Evolutionary conservation across 2,329 filamentous ascomycete genomes (phyloP).

Genomic region (Ascochyta pisi): DNA sequence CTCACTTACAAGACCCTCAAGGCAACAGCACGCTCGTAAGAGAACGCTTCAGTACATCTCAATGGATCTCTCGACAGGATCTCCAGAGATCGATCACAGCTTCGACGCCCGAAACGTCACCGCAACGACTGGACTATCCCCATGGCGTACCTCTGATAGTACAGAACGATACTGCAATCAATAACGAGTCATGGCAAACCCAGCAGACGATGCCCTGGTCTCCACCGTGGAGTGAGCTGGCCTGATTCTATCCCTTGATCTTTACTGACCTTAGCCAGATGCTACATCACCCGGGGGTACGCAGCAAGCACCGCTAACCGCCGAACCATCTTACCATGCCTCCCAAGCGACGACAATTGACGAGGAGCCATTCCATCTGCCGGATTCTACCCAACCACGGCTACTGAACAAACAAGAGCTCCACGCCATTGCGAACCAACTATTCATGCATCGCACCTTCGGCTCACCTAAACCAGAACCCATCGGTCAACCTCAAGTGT

Average conservation of each 20-base stretch:
- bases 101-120: background rate
- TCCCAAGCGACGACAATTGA: conserved; percentile 18
- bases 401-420: conserved; percentile 10
- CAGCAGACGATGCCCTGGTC: conserved; percentile 6
- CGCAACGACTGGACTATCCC: background rate
- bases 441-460: conserved; percentile 18
- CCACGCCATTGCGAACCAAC: conserved; percentile 19
- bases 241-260: background rate
- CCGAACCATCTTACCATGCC: background rate
- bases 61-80: background rate
- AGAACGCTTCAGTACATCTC: background rate
- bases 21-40: background rate
- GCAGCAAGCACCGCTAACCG: background rate
- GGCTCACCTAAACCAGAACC: conserved; percentile 45
- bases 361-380: background rate
- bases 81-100: background rate
- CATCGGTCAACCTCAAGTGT: conserved; percentile 57
- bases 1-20: background rate
- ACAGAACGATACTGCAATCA: background rate
- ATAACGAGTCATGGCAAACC: conserved; percentile 5
- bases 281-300: background rate
- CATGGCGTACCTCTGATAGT: background rate
- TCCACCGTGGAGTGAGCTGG: conserved; percentile 1
- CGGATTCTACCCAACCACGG: background rate
- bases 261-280: background rate